Base-by-base conservation (phyloP, 805 yeast species). In the Starmerella sirachaensis region DNA sequence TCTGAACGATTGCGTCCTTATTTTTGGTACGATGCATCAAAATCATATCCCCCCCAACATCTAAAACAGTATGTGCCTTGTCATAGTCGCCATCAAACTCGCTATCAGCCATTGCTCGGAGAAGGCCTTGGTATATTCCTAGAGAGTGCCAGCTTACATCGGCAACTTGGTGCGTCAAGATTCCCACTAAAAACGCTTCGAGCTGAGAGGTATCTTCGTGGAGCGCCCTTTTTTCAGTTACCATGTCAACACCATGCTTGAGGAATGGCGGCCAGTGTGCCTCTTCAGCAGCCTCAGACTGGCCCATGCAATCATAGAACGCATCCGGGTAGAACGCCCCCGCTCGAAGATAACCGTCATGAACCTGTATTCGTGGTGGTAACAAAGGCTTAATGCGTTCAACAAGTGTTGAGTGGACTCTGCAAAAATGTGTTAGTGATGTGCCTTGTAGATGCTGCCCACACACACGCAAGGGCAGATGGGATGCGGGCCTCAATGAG, bases 251-350 rank as follows among this genome's bases (percentile, higher is more conserved):
- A 0, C 76, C 72, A 2, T 56, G 54, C 4, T 59, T 54, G 11
- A 76, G 47, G 49, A 76, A 76, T 1, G 76, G 76, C 0, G 83
- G 82, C 84, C 85, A 77, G 51, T 77, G 84, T 0, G 76, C 62
- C 20, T 60, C 68, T 53, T 78, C 85, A 3, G 80, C 78, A 2
- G 66, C 66, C 9, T 66, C 64, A 3, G 69, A 61, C 18, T 56
- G 49, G 3, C 69, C 72, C 34, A 68, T 56, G 53, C 84, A 78
- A 24, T 69, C 62, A 54, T 78, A 78, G 49, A 76, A 70, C 0
- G 78, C 72, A 52, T 78, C 85, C 0, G 85, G 85, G 49, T 70
- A 73, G 51, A 78, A 77, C 0, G 79, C 66, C 0, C 84, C 85
- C 1, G 78, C 68, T 12, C 70, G 55, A n/a, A 66, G 46, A 32